phyloP scores from a whole-genome alignment of 2,329 filamentous ascomycete genomes.

The Pseudopithomyces chartarum region DNA sequence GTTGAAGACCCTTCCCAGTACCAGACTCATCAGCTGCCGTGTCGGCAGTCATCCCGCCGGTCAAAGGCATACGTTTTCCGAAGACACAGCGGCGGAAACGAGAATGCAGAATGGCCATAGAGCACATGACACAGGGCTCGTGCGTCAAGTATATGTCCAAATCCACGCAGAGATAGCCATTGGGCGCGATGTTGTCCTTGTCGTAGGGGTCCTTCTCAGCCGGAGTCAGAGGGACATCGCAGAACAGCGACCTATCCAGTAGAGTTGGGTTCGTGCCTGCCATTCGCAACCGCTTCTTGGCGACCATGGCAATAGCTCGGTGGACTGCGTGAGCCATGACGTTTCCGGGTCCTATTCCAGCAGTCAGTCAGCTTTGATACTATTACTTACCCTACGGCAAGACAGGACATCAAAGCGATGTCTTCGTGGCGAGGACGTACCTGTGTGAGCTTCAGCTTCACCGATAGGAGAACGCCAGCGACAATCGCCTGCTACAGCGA shows the following conservation, averaged over 20 bases:
- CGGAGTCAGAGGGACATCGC: constrained; percentile 70
- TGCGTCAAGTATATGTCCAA: constrained; percentile 94
- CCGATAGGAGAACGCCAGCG: constrained; percentile 61
- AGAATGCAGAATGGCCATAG: constrained; percentile 94
- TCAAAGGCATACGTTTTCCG: constrained; percentile 75
- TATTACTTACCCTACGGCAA: too few species aligned
- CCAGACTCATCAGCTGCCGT: constrained; percentile 24
- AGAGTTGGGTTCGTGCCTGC: constrained; percentile 36
- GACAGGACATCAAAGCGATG: too few species aligned
- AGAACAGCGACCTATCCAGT: constrained; percentile 58
- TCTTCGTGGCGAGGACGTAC: too few species aligned
- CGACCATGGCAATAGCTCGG: constrained; percentile 82
- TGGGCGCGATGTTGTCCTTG: constrained; percentile 66
- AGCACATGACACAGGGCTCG: constrained; percentile 95
- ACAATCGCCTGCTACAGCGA: constrained; percentile 78
- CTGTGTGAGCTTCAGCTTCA: constrained; percentile 21
- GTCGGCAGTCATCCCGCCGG: constrained; percentile 83
- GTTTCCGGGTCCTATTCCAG: constrained; percentile 61
- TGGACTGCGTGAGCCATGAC: constrained; percentile 79
- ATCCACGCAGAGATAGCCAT: constrained; percentile 92
- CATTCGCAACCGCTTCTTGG: constrained; percentile 56
- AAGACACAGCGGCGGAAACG: constrained; percentile 88
- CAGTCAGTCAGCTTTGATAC: too few species aligned
- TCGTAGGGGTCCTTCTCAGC: constrained; percentile 68
- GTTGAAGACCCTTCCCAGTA: constrained; percentile 47